These are phyloP conservation scores for Williopsis jadinii DNA, from an alignment of 1,139 yeast genomes.

Conservation along the genomic window DNA sequence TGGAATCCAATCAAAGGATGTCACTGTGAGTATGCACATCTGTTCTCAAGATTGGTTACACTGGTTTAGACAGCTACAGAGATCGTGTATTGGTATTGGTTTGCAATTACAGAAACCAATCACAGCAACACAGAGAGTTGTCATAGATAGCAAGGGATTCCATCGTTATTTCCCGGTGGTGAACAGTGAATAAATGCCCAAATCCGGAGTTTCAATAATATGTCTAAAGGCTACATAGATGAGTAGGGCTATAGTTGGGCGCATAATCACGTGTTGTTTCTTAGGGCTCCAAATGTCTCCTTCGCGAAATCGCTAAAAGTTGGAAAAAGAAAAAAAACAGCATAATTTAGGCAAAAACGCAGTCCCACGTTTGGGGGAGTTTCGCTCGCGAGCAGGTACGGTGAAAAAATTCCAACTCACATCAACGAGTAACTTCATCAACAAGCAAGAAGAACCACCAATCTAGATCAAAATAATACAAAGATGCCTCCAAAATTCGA, in stretches of 20 bases:
- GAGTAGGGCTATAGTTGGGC: background rate
- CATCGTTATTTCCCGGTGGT: slow-evolving; percentile 37
- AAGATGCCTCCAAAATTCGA: slow-evolving; percentile 96
- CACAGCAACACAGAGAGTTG: no score
- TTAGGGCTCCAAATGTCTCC: slow-evolving; percentile 1
- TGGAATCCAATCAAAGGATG: slow-evolving; percentile 18
- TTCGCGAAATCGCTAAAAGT: no score
- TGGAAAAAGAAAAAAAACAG: no score
- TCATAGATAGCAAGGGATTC: slow-evolving; percentile 23
- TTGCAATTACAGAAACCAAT: slow-evolving; percentile 2
- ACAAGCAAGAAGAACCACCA: slow-evolving; percentile 1
- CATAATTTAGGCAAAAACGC: background rate
- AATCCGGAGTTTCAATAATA: no score
- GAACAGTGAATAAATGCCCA: slow-evolving; percentile 1
- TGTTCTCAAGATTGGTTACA: slow-evolving; percentile 20
- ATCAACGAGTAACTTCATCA: background rate
- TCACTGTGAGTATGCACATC: slow-evolving; percentile 19
- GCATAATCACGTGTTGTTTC: slow-evolving; percentile 4
- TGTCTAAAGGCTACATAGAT: background rate
- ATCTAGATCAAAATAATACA: slow-evolving; percentile 10
- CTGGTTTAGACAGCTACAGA: slow-evolving; percentile 23
- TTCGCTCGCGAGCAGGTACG: background rate
- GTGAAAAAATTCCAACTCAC: slow-evolving; percentile 8
- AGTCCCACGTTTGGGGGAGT: background rate
- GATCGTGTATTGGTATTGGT: slow-evolving; percentile 18